phyloP scores from a whole-genome alignment of 495 filamentous ascomycete genomes.

The Tuber magnatum region DNA sequence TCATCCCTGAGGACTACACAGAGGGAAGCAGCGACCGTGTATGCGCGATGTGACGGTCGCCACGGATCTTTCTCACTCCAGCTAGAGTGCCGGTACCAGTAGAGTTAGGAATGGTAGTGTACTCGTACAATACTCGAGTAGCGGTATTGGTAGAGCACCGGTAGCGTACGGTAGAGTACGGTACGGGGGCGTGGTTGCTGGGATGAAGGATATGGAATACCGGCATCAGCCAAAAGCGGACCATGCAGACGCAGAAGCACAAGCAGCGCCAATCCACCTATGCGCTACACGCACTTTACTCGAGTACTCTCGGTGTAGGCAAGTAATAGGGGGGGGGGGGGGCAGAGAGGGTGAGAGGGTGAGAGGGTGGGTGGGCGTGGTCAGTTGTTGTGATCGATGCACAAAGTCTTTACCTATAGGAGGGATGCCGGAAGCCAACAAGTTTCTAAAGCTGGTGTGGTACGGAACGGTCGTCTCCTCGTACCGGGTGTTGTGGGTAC shows the following conservation, averaged over 20 bases:
- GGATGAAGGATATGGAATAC: background rate
- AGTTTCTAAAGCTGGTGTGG: background rate
- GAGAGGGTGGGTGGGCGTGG: conserved; percentile 8
- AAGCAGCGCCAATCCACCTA: background rate
- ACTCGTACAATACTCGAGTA: background rate
- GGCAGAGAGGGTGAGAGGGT: background rate
- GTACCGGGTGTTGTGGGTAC: too few species aligned
- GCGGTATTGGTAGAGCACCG: too few species aligned
- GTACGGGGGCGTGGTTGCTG: background rate
- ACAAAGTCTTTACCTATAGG: background rate
- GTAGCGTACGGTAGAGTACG: background rate
- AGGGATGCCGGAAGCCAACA: conserved; percentile 10
- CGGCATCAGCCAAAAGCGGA: background rate
- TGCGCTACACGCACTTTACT: background rate
- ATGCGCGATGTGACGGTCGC: conserved; percentile 15
- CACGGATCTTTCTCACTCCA: conserved; percentile 4
- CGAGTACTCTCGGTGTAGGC: background rate
- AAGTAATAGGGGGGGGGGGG: background rate
- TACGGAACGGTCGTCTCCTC: too few species aligned
- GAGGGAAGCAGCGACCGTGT: conserved; percentile 11
- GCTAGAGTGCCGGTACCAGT: background rate
- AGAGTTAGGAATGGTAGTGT: background rate
- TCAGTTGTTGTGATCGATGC: conserved; percentile 13
- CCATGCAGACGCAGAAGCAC: conserved; percentile 4
- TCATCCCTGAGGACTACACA: conserved; percentile 16